Base-by-base conservation (phyloP, 345 rosid species). In the Citrus inodora region DNA sequence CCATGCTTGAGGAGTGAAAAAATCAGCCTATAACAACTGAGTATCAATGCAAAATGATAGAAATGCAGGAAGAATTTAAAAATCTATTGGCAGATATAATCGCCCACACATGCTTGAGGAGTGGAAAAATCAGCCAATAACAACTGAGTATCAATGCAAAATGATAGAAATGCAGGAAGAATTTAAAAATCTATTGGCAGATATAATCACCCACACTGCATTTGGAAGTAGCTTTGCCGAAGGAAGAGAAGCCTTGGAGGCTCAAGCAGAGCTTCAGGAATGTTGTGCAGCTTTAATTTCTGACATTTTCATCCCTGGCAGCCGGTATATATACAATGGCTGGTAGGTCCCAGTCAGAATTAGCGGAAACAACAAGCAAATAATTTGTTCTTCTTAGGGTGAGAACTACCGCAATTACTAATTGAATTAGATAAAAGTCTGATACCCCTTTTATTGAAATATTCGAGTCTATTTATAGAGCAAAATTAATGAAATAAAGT, bases 161-260 rank as follows among this genome's bases (percentile, higher is more conserved):
- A 22, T 58, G 70, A 27, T 89, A 9, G 85, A 83, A 51, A 51
- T 86, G 58, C n/a, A 70, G 8, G 77, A 7, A 35, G 82, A 86
- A 67, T 82, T 87, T 67, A 73, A 25, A 25, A 69, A 37, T 37
- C 40, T 37, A 37, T 37, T 0, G 40, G 40, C 40, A 7, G 40
- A 7, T 37, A 37, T 37, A 37, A 35, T 6, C 38, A 8, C 40
- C 40, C 40, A 6, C 4, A 73, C 86, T 33, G 88, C 89, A 14
- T 86, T 88, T 83, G 89, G 90, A 56, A 86, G 85, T 70, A 85
- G 80, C 82, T 86, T 79, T 48, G 75, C 6, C 7, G 68, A 81
- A 62, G 89, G 90, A 86, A 86, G 79, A 63, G 85, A 80, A 71
- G 86, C 85, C 16, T 90, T 83, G 78, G 56, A 73, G 8, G 80